Evolutionary conservation across 2,329 filamentous ascomycete genomes (phyloP).

Genomic region (Sporothrix brasiliensis): DNA sequence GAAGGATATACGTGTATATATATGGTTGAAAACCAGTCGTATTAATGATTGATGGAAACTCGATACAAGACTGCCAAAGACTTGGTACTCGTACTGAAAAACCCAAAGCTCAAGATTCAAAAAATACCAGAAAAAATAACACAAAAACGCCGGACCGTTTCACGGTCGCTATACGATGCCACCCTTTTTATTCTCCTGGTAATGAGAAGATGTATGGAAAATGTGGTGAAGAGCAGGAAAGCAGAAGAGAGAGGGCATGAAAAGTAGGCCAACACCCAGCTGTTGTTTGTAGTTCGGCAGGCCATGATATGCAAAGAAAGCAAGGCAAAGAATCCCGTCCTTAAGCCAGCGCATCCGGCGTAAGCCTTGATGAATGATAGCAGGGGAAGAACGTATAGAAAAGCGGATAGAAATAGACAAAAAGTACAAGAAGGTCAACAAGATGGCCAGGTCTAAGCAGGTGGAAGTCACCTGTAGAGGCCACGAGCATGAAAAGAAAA

Average conservation of each 20-base stretch:
- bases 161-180: slow-evolving; percentile 15
- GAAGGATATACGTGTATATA: no score
- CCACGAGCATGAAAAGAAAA: not conserved
- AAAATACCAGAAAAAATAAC: slow-evolving; percentile 8
- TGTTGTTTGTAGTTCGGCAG: slow-evolving; percentile 6
- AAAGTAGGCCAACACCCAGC: slow-evolving; percentile 7
- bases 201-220: slow-evolving; percentile 2
- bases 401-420: not conserved
- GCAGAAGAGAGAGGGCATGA: not conserved
- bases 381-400: no score
- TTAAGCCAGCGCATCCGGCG: not conserved
- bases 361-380: no score
- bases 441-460: not conserved
- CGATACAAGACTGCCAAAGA: not conserved
- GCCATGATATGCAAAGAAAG: slow-evolving; percentile 7
- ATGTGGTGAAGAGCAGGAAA: not conserved
- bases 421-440: not conserved
- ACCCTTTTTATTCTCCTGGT: slow-evolving; percentile 2
- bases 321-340: not conserved
- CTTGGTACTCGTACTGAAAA: not conserved
- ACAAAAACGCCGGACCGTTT: slow-evolving; percentile 17
- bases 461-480: not conserved
- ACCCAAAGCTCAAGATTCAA: not conserved
- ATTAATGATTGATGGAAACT: not conserved
- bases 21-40: not conserved